These are phyloP conservation scores for Pseudogymnoascus sp. DNA, from an alignment of 2,329 filamentous ascomycete species.

Conservation along the genomic window DNA sequence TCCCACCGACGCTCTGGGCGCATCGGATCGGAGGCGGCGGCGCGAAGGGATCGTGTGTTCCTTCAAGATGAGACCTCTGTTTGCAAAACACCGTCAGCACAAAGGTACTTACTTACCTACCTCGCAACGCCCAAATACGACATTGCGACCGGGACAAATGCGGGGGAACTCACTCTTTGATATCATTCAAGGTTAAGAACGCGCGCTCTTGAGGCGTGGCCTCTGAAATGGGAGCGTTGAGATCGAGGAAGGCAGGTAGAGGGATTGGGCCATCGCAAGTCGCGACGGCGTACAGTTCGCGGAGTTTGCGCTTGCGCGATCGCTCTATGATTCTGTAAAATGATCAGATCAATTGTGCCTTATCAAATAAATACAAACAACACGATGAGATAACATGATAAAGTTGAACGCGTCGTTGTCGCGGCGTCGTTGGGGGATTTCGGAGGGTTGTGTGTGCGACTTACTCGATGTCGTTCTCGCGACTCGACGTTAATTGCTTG, in stretches of 20 bases:
- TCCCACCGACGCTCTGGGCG: slow-evolving; percentile 30
- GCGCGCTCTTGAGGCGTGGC: slow-evolving; percentile 43
- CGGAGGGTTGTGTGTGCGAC: neutral
- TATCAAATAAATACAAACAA: neutral
- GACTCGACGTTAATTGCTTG: neutral
- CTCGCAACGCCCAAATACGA: slow-evolving; percentile 10
- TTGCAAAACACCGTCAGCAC: slow-evolving; percentile 14
- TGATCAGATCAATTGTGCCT: slow-evolving; percentile 20
- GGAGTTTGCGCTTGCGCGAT: slow-evolving; percentile 85
- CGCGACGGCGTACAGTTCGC: slow-evolving; percentile 60
- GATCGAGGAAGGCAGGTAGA: slow-evolving; percentile 49
- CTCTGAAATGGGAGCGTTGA: slow-evolving; percentile 47
- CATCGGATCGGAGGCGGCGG: slow-evolving; percentile 37
- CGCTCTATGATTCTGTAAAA: slow-evolving; percentile 57
- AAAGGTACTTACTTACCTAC: neutral
- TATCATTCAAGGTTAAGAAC: slow-evolving; percentile 49
- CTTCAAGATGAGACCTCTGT: slow-evolving; percentile 41
- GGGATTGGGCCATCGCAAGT: slow-evolving; percentile 58
- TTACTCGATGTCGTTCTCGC: neutral
- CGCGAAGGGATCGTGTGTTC: slow-evolving; percentile 45
- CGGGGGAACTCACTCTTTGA: slow-evolving; percentile 47
- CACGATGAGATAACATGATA: neutral
- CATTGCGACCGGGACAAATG: neutral
- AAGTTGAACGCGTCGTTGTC: neutral
- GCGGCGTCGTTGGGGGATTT: neutral